These are phyloP conservation scores for Pseudocercospora crystallina DNA, from an alignment of 2,329 filamentous ascomycete genomes.

Conservation along the genomic window DNA sequence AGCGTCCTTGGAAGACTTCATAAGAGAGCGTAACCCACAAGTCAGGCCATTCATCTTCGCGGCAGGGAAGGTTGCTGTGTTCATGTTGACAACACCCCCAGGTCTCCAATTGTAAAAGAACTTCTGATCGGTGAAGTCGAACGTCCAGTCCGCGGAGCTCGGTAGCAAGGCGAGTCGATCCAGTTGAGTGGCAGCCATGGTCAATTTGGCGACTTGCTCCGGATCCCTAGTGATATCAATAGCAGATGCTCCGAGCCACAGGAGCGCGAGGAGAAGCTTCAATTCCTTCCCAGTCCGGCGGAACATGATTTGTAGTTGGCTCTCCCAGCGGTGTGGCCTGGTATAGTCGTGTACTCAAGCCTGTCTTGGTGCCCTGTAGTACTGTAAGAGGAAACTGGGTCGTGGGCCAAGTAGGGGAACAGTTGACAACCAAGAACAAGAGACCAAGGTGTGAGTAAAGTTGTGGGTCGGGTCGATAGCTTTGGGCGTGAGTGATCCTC, in stretches of 20 bases:
- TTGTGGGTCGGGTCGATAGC: background rate
- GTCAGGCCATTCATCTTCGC: conserved; percentile 50
- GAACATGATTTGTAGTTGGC: conserved; percentile 20
- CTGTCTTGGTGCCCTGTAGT: conserved; percentile 6
- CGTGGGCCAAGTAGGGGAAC: background rate
- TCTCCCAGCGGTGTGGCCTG: conserved; percentile 8
- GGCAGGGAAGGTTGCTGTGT: conserved; percentile 53
- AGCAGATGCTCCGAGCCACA: conserved; percentile 28
- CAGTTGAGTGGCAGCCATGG: conserved; percentile 45
- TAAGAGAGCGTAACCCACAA: conserved; percentile 32
- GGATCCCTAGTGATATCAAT: conserved; percentile 44
- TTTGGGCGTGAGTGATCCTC: conserved; percentile 1
- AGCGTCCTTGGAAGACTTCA: background rate
- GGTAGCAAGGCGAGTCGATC: conserved; percentile 46
- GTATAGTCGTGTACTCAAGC: conserved; percentile 9
- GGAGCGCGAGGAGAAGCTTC: conserved; percentile 23
- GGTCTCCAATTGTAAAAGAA: conserved; percentile 44
- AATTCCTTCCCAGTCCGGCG: conserved; percentile 13
- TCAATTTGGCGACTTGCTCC: conserved; percentile 40
- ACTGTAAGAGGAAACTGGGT: conserved; percentile 1
- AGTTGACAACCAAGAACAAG: conserved; percentile 1
- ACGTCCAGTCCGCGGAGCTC: conserved; percentile 47
- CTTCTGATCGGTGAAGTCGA: conserved; percentile 48
- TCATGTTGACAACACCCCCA: conserved; percentile 54
- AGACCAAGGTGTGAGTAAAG: background rate